Percentiles rank a stretch among this genome's conserved stretches.
These are phyloP conservation scores for Triglochin maritima DNA, from an alignment of 106 monocot genomes.

Conservation along the genomic window DNA sequence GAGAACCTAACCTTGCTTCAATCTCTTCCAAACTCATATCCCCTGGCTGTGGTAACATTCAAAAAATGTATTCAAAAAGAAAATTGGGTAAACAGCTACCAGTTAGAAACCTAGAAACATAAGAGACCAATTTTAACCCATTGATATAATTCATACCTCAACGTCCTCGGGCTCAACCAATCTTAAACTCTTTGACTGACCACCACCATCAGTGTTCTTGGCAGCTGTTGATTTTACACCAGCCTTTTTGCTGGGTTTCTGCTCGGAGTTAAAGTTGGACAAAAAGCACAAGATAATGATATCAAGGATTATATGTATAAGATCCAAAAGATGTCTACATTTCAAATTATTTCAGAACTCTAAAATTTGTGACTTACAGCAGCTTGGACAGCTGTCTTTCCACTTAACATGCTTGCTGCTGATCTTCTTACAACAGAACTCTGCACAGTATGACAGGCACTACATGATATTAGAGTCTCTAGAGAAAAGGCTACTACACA, in stretches of 20 bases:
- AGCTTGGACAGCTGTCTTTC: constrained; percentile 68
- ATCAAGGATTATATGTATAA: too few species aligned
- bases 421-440: constrained; percentile 61
- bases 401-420: constrained; percentile 98
- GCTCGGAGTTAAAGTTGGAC: constrained; percentile 4
- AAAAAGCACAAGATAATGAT: not conserved
- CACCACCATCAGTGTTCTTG: constrained; percentile 62
- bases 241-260: constrained; percentile 52
- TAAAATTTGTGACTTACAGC: constrained; percentile 27
- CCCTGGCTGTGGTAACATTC: constrained; percentile 42
- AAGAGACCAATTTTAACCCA: too few species aligned
- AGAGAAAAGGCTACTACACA: too few species aligned
- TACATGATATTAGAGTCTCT: too few species aligned
- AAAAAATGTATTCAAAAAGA: not conserved
- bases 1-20: constrained; percentile 59
- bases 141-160: constrained; percentile 63
- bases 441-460: not conserved
- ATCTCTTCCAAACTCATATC: constrained; percentile 98
- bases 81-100: not conserved
- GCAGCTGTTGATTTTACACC: constrained; percentile 40
- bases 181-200: constrained; percentile 32
- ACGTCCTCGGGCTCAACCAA: constrained; percentile 67
- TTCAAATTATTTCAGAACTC: not conserved
- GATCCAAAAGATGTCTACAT: too few species aligned
- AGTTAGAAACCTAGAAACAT: too few species aligned